Conservation (phyloP, 139 green algal genomes). For the Gonium pectorale region DNA sequence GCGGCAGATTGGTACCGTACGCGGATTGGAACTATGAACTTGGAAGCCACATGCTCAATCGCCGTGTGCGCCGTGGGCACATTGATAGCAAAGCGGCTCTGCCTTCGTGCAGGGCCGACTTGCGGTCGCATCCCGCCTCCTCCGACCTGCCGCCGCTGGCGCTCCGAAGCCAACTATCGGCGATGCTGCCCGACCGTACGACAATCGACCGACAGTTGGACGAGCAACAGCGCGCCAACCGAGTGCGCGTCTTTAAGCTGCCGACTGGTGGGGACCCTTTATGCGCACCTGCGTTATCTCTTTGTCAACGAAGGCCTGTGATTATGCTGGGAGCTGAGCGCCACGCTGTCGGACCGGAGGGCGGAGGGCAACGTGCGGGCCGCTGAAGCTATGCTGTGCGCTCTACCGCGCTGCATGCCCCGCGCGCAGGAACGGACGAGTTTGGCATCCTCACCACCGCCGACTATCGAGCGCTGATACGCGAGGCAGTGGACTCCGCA, state of each 20-base stretch:
- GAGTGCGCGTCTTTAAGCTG: conserved; percentile 20
- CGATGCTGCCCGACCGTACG: neutral
- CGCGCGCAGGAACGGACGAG: conserved; percentile 14
- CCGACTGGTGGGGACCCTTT: conserved; percentile 15
- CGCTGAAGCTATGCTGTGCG: no score
- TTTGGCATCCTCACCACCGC: conserved; percentile 4
- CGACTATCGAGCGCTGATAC: neutral
- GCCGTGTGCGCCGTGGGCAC: no score
- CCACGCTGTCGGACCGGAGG: no score
- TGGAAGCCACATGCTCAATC: no score
- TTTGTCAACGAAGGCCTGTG: no score
- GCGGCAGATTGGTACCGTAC: no score
- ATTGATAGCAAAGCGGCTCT: no score
- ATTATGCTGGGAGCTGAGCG: no score
- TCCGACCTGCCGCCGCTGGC: conserved; percentile 12
- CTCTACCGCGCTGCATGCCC: neutral
- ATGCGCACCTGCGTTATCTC: no score
- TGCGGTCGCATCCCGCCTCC: neutral
- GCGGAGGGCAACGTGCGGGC: no score
- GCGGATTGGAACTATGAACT: no score
- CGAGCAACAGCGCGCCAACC: conserved; percentile 21
- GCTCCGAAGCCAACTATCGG: conserved; percentile 12
- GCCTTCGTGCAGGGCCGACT: neutral
- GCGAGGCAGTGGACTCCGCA: neutral
- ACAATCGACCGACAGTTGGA: conserved; percentile 28